These are phyloP conservation scores for Dovyalis caffra DNA, from an alignment of 345 rosid genomes.

Conservation along the genomic window DNA sequence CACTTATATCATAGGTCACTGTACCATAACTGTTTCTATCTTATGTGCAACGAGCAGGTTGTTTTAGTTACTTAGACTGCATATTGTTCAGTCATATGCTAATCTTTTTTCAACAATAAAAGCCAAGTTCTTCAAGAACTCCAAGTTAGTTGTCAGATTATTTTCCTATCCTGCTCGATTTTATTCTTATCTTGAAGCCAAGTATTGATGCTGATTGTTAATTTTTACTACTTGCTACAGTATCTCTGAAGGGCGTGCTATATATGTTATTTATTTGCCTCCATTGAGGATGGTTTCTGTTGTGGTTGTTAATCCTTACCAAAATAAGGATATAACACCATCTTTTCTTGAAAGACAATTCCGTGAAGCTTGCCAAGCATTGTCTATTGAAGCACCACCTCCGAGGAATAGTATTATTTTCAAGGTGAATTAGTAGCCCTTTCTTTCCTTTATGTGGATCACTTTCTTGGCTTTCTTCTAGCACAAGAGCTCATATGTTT, in stretches of 20 bases:
- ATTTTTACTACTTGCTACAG: slow-evolving; percentile 36
- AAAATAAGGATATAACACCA: slow-evolving; percentile 58
- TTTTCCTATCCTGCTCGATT: not conserved
- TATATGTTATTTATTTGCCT: slow-evolving; percentile 65
- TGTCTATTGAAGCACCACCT: slow-evolving; percentile 49
- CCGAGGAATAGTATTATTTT: slow-evolving; percentile 42
- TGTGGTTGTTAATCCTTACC: slow-evolving; percentile 72
- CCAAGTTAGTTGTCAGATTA: no score
- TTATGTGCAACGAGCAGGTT: no score
- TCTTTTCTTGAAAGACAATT: slow-evolving; percentile 78
- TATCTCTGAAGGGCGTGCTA: slow-evolving; percentile 70
- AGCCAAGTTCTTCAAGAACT: no score
- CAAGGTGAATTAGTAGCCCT: slow-evolving; percentile 45
- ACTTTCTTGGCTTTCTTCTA: not conserved
- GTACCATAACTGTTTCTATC: not conserved
- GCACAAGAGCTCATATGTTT: slow-evolving; percentile 15
- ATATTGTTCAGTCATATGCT: no score
- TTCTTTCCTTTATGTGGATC: not conserved
- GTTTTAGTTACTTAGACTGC: no score
- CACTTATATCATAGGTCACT: slow-evolving; percentile 86
- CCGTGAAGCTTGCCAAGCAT: slow-evolving; percentile 75
- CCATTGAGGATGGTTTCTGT: slow-evolving; percentile 48
- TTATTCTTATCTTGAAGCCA: not conserved
- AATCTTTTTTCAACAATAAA: no score
- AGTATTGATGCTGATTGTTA: not conserved